A percentile compares a stretch with the other conserved stretches of the same genome.
Conservation (phyloP, 371 early-diverging fungal species). For the Encephalitozoon hellem region DNA sequence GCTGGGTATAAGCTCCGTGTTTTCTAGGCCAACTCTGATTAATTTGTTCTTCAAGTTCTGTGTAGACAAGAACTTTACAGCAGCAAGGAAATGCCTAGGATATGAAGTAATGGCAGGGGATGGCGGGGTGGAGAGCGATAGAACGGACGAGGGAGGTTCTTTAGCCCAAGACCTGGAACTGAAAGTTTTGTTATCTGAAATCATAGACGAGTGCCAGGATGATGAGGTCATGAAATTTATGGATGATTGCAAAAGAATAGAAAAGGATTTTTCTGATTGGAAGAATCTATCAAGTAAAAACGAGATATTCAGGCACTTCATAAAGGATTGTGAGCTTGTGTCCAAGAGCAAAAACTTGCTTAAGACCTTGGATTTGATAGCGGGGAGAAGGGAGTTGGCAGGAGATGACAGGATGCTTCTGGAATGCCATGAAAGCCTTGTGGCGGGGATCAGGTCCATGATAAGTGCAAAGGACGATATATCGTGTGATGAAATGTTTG, state of each 20-base stretch:
- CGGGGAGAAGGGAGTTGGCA: slow-evolving; percentile 19
- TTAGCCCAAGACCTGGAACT: background rate
- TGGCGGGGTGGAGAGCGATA: background rate
- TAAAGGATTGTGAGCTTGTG: slow-evolving; percentile 32
- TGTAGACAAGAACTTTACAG: slow-evolving; percentile 27
- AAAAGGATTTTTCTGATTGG: slow-evolving; percentile 20
- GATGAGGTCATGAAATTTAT: background rate
- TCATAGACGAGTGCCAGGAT: background rate
- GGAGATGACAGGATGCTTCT: slow-evolving; percentile 7
- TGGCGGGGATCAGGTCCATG: background rate
- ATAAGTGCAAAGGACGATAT: background rate
- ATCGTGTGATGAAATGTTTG: slow-evolving; percentile 25
- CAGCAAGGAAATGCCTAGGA: slow-evolving; percentile 22
- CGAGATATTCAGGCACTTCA: slow-evolving; percentile 2
- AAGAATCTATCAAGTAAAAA: background rate
- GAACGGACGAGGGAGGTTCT: background rate
- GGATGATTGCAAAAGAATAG: background rate
- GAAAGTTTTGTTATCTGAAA: background rate
- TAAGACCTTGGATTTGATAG: slow-evolving; percentile 4
- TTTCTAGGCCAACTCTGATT: background rate
- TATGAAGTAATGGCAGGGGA: background rate
- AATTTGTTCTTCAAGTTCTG: slow-evolving; percentile 37
- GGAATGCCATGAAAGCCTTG: slow-evolving; percentile 27
- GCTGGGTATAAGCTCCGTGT: slow-evolving; percentile 18
- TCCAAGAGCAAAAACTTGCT: background rate